Evolutionary conservation across 2,329 filamentous ascomycete genomes (phyloP).

Genomic region (Curvularia spicifera): DNA sequence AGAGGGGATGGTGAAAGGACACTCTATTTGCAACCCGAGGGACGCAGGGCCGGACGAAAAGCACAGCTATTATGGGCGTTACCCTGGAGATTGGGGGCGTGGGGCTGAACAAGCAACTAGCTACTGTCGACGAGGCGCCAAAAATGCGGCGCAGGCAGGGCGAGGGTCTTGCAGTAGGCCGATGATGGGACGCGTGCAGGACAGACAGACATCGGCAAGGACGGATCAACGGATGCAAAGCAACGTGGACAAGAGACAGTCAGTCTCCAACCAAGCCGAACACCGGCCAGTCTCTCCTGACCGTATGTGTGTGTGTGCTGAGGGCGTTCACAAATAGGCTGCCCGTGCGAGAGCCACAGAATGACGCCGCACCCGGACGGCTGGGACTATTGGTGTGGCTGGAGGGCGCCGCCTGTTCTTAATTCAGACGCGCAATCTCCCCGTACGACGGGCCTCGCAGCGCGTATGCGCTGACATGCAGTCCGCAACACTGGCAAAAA

Average conservation of each 20-base stretch:
- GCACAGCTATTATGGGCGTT: conserved; percentile 4
- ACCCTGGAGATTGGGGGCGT: conserved; percentile 18
- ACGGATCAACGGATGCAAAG: neutral
- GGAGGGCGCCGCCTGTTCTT: conserved; percentile 16
- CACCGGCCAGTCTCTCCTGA: conserved; percentile 10
- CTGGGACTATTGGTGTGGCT: conserved; percentile 25
- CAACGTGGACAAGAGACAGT: neutral
- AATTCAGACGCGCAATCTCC: conserved; percentile 29
- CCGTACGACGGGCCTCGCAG: conserved; percentile 3
- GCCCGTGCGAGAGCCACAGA: conserved; percentile 15
- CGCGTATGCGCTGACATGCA: conserved; percentile 1
- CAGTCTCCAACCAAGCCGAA: neutral
- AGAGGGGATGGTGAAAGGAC: neutral
- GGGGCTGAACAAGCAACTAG: conserved; percentile 5
- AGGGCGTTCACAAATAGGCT: conserved; percentile 6
- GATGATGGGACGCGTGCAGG: neutral
- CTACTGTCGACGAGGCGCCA: conserved; percentile 6
- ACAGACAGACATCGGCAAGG: conserved; percentile 1
- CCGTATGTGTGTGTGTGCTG: neutral
- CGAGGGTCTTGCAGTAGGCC: neutral
- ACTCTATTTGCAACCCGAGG: neutral
- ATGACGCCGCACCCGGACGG: conserved; percentile 18
- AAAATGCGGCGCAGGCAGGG: conserved; percentile 13
- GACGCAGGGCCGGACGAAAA: conserved; percentile 10
- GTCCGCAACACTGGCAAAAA: neutral